Base-by-base conservation (phyloP, 2,329 filamentous ascomycete species). In the Pseudogymnoascus verrucosus region DNA sequence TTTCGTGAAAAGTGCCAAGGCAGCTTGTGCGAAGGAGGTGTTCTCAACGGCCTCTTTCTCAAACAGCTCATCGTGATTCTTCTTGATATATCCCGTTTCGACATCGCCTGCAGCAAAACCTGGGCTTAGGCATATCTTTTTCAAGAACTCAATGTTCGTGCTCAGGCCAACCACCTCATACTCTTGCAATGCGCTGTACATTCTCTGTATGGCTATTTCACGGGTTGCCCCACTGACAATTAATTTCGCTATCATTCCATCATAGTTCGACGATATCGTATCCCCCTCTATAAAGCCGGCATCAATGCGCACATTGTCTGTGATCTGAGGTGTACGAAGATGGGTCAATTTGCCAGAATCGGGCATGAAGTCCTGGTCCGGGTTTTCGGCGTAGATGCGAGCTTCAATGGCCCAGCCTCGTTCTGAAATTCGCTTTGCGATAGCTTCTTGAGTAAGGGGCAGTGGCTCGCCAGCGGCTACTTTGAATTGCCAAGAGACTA, bases 191-290 rank as follows among this genome's bases (percentile, higher is more conserved):
- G 95, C 93, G 3, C 87, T 80, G 39, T 87, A 85, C 65, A 99
- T 81, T 75, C 91, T 96, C 64, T 90, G 87, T 60, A 99, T 88
- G 3, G 93, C 91, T 26, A 89, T 88, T 73, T 89, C 84, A 65
- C 95, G 84, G 64, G 89, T 89, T 14, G 85, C 83, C 0, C 90
- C 95, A 64, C 90, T 85, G 5, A 98, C 91, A 69, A 99, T 99
- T 62, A 99, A 84, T 78, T 99, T 99, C 51, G 95, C 91, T 69
- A 99, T 96, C 95, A 99, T 99, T 28, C 95, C 95, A 70, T 99
- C 95, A 75, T 99, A 99, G 63, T 95, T 90, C 64, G 93, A 91
- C 0, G 93, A 96, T 2, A 99, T 90, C 67, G 91, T 91, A 73
- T 96, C 93, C 26, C 95, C 95, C 69, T 92, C 83, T 28, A 93